These are phyloP conservation scores for Alternaria metachromatica DNA, from an alignment of 2,329 filamentous ascomycete species.

Conservation along the genomic window DNA sequence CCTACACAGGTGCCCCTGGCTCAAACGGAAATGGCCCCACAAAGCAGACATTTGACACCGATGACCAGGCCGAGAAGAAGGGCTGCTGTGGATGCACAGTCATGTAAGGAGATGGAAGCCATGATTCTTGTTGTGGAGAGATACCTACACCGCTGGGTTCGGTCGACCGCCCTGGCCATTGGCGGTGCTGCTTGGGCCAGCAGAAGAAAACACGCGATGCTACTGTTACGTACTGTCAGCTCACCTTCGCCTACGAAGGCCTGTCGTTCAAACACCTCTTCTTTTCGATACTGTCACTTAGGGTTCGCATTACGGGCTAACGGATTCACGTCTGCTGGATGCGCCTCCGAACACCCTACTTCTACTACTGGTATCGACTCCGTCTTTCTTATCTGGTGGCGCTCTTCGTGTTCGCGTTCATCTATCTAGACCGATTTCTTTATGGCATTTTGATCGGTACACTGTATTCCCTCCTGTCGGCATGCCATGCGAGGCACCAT, in stretches of 20 bases:
- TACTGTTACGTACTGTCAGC: slow-evolving; percentile 45
- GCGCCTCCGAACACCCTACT: slow-evolving; percentile 29
- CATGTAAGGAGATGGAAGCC: slow-evolving; percentile 65
- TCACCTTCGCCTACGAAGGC: slow-evolving; percentile 22
- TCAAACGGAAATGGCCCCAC: slow-evolving; percentile 56
- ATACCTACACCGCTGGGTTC: slow-evolving; percentile 27
- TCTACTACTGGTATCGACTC: slow-evolving; percentile 21
- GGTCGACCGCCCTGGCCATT: slow-evolving; percentile 33
- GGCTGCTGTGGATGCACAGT: slow-evolving; percentile 87
- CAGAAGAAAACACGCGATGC: slow-evolving; percentile 40
- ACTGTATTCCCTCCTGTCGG: slow-evolving; percentile 33
- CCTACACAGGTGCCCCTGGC: slow-evolving; percentile 71
- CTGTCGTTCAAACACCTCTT: slow-evolving; percentile 17
- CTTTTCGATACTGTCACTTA: slow-evolving; percentile 33
- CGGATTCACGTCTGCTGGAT: slow-evolving; percentile 36
- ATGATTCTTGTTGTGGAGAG: slow-evolving; percentile 20
- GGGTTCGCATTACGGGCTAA: slow-evolving; percentile 34
- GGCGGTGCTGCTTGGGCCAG: slow-evolving; percentile 27
- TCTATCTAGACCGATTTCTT: slow-evolving; percentile 37
- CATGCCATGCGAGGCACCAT: slow-evolving; percentile 27
- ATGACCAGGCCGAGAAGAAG: slow-evolving; percentile 69
- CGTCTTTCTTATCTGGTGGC: slow-evolving; percentile 17
- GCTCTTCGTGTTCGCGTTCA: slow-evolving; percentile 14
- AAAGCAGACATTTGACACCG: slow-evolving; percentile 78
- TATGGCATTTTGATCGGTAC: slow-evolving; percentile 42